Conservation (phyloP, 2,329 filamentous ascomycete genomes). For the Dendryphion nanum region DNA sequence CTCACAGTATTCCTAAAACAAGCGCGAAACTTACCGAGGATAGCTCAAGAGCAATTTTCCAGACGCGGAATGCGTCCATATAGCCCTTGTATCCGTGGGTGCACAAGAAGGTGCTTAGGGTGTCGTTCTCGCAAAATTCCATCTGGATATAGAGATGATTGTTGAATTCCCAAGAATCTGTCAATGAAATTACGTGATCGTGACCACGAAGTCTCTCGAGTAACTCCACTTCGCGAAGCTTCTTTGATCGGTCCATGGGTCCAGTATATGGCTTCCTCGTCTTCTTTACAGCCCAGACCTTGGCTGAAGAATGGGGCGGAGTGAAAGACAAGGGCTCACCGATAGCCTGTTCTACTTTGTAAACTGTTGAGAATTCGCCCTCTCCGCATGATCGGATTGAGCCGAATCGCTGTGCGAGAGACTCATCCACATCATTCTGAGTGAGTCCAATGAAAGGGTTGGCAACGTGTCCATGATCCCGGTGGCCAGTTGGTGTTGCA, state of each 20-base stretch:
- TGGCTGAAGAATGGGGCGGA: constrained; percentile 27
- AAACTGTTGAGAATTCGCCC: constrained; percentile 93
- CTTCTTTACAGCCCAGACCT: constrained; percentile 91
- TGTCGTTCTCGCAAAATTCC: constrained; percentile 94
- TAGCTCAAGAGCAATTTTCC: constrained; percentile 92
- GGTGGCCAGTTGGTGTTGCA: constrained; percentile 76
- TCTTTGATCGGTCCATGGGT: constrained; percentile 73
- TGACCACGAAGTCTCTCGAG: constrained; percentile 73
- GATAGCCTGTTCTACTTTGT: constrained; percentile 64
- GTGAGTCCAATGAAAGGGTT: constrained; percentile 63
- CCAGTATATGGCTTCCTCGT: constrained; percentile 78
- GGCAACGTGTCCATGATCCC: constrained; percentile 56
- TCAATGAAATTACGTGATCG: constrained; percentile 81
- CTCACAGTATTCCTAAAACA: neutral
- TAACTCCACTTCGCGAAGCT: constrained; percentile 79
- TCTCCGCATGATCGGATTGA: constrained; percentile 74
- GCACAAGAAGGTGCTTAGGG: constrained; percentile 80
- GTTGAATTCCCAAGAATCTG: constrained; percentile 85
- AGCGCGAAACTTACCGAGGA: constrained; percentile 62
- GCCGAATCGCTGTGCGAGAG: constrained; percentile 72
- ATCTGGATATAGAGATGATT: constrained; percentile 93
- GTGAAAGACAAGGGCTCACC: constrained; percentile 26
- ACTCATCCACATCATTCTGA: constrained; percentile 72
- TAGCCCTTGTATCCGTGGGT: constrained; percentile 79
- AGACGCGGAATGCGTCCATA: constrained; percentile 95